These are phyloP conservation scores for Nannochloropsis salina DNA, from an alignment of 108 stramenopile genomes.

Conservation along the genomic window DNA sequence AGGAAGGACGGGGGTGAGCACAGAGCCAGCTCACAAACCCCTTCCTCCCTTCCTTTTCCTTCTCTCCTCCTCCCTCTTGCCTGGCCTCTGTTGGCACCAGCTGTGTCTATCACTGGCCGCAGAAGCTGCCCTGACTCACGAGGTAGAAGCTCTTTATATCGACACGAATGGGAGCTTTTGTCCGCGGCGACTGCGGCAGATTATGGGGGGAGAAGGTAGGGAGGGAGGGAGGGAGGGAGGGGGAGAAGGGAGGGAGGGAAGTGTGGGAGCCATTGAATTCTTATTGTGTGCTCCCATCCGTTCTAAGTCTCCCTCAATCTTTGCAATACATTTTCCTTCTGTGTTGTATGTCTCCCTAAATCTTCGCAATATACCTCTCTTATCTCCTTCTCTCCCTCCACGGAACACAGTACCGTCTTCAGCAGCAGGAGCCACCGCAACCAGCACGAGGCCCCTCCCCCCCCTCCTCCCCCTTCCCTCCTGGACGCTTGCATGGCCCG, in stretches of 20 bases:
- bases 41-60: neutral
- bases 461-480: neutral
- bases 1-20: too few species aligned
- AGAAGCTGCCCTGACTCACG: neutral
- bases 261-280: neutral
- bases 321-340: neutral
- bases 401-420: neutral
- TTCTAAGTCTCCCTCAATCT: neutral
- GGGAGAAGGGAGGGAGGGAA: neutral
- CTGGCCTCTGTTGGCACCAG: neutral
- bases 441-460: neutral
- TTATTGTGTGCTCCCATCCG: neutral
- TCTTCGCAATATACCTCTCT: neutral
- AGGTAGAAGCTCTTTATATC: neutral
- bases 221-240: constrained; percentile 10
- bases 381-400: neutral
- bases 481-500: neutral
- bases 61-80: neutral
- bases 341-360: neutral
- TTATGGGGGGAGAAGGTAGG: neutral
- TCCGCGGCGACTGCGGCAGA: neutral
- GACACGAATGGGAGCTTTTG: neutral
- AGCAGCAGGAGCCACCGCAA: neutral
- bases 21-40: too few species aligned
- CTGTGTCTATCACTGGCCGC: neutral